phyloP scores from a whole-genome alignment of 108 stramenopile genomes.

The Stephanodiscus triporus region DNA sequence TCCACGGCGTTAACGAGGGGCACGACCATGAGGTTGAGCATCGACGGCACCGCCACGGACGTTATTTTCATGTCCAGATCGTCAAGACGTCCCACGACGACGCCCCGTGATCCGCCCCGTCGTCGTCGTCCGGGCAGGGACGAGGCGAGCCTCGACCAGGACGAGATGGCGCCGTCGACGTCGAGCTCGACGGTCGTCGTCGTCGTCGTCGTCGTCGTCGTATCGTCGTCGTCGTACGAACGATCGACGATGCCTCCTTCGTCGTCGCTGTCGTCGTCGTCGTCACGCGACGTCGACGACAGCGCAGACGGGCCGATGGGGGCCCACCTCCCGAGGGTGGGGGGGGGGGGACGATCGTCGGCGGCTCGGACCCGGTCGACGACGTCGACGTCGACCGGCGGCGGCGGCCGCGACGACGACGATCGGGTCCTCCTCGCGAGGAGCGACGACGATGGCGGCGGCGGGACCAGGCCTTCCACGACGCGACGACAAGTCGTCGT shows the following conservation, averaged over 20 bases:
- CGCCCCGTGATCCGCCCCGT: neutral
- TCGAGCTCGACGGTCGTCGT: slow-evolving; percentile 3
- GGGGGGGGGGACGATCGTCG: no score
- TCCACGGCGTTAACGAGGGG: slow-evolving; percentile 83
- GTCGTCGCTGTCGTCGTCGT: no score
- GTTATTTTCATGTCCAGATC: slow-evolving; percentile 59
- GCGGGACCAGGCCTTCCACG: neutral
- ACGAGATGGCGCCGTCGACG: slow-evolving; percentile 40
- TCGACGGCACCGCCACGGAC: slow-evolving; percentile 62
- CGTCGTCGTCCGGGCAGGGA: slow-evolving; percentile 23
- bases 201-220: neutral
- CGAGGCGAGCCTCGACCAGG: slow-evolving; percentile 34
- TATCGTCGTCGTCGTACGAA: neutral
- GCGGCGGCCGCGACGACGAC: neutral
- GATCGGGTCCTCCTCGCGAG: neutral
- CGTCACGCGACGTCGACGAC: neutral
- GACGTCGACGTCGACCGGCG: neutral
- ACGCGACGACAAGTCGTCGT: no score
- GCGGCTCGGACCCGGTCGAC: neutral
- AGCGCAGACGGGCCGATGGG: neutral
- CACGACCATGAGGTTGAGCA: slow-evolving; percentile 77
- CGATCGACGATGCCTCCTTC: neutral
- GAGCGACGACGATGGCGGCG: neutral
- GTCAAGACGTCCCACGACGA: neutral
- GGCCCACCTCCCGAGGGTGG: no score